Evolutionary conservation across 2,329 filamentous ascomycete species (phyloP).

Genomic region (Penicillium italicum): DNA sequence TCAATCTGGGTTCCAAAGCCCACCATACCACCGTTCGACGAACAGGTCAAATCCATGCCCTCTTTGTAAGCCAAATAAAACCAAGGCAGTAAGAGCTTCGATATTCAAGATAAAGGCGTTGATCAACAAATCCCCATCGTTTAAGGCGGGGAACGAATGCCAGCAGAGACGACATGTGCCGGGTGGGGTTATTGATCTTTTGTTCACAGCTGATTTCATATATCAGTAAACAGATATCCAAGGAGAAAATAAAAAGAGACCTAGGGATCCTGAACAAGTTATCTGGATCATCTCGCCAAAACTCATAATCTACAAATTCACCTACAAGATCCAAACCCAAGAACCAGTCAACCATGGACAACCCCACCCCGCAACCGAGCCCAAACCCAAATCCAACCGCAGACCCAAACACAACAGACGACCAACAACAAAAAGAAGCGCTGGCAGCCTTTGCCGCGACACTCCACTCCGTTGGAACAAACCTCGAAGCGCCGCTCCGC

Average conservation of each 20-base stretch:
- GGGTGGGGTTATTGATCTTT: not conserved
- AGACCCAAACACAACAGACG: conserved; percentile 3
- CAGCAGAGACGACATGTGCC: not conserved
- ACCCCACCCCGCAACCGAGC: not conserved
- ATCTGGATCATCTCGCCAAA: not conserved
- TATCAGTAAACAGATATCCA: not conserved
- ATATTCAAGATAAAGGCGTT: not conserved
- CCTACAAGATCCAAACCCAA: not conserved
- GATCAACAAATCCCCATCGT: not conserved
- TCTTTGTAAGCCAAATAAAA: too few relatives aligned
- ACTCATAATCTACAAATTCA: not conserved
- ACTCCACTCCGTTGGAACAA: conserved; percentile 43
- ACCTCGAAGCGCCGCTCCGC: conserved; percentile 52
- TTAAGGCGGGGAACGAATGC: not conserved
- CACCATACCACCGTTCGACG: too few relatives aligned
- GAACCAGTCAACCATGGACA: not conserved
- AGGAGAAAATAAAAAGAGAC: not conserved
- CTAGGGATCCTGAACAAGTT: not conserved
- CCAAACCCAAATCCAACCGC: conserved; percentile 5
- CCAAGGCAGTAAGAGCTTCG: not conserved
- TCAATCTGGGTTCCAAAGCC: too few relatives aligned
- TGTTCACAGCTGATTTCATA: not conserved
- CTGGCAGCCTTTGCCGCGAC: conserved; percentile 45
- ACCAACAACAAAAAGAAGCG: conserved; percentile 42
- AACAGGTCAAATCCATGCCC: too few relatives aligned